Conservation (phyloP, 2,329 filamentous ascomycete genomes). For the Macrophomina tecta region DNA sequence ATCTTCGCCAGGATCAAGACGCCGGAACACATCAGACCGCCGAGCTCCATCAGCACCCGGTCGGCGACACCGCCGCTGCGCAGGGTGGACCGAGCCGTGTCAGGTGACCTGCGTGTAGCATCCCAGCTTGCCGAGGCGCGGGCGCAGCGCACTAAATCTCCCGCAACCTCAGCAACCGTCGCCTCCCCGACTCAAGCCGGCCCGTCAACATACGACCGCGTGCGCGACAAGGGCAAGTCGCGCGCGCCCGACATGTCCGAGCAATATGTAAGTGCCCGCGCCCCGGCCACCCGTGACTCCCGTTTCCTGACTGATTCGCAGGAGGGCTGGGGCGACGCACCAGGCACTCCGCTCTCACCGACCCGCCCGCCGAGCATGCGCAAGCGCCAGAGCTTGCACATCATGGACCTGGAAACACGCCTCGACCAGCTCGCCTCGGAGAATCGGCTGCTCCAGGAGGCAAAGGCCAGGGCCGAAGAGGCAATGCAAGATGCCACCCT, state of each 20-base stretch:
- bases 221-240: conserved; percentile 86
- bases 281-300: conserved; percentile 25
- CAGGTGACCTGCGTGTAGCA: conserved; percentile 76
- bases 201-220: conserved; percentile 70
- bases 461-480: conserved; percentile 72
- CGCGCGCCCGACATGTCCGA: conserved; percentile 78
- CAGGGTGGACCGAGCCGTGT: conserved; percentile 69
- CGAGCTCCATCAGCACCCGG: conserved; percentile 64
- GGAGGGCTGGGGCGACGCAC: conserved; percentile 94
- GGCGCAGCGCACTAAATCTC: conserved; percentile 7
- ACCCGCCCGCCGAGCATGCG: conserved; percentile 95
- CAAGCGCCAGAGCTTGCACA: conserved; percentile 96
- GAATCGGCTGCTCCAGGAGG: conserved; percentile 79
- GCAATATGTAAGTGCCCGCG: conserved; percentile 77
- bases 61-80: conserved; percentile 73
- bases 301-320: conserved; percentile 51
- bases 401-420: conserved; percentile 82
- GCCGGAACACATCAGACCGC: conserved; percentile 61
- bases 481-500: conserved; percentile 59
- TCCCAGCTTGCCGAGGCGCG: conserved; percentile 63
- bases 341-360: conserved; percentile 87
- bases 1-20: conserved; percentile 49
- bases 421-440: conserved; percentile 86
- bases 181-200: conserved; percentile 42
- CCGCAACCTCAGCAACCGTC: conserved; percentile 45